Evolutionary conservation across 495 filamentous ascomycete genomes (phyloP).

Genomic region (Elasticomyces elasticus): DNA sequence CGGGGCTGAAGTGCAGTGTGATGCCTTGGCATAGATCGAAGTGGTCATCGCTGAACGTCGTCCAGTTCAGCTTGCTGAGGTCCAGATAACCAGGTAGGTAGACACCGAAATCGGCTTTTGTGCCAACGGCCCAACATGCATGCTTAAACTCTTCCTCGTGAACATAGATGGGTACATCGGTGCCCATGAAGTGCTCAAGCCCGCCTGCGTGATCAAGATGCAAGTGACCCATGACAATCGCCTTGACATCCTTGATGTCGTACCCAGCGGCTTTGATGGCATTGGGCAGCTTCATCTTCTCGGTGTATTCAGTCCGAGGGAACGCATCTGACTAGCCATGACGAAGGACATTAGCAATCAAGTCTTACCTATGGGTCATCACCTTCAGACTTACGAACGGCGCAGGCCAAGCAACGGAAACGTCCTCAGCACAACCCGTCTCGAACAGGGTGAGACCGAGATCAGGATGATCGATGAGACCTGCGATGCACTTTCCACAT

Average conservation of each 20-base stretch:
- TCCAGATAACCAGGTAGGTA: conserved; percentile 32
- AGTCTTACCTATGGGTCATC: too few species aligned
- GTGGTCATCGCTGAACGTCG: conserved; percentile 25
- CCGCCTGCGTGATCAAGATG: conserved; percentile 48
- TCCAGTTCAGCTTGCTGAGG: conserved; percentile 26
- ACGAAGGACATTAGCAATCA: too few species aligned
- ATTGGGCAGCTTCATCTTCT: conserved; percentile 33
- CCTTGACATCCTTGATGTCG: conserved; percentile 43
- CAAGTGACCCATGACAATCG: conserved; percentile 44
- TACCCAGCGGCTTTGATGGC: conserved; percentile 40
- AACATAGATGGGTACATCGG: conserved; percentile 39
- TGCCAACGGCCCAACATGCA: conserved; percentile 39
- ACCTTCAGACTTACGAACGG: too few species aligned
- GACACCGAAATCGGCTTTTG: conserved; percentile 36
- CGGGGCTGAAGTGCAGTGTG: conserved; percentile 29
- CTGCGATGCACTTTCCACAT: too few species aligned
- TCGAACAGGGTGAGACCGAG: conserved; percentile 43
- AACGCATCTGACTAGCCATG: too few species aligned
- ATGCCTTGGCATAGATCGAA: conserved; percentile 29
- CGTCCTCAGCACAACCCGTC: conserved; percentile 40
- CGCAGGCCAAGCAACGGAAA: conserved; percentile 32
- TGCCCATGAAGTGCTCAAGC: conserved; percentile 37
- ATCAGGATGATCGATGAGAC: conserved; percentile 43
- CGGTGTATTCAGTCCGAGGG: conserved; percentile 33
- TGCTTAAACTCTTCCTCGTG: conserved; percentile 43